Conservation (phyloP, 2,329 filamentous ascomycete genomes). For the Epichloe scottii region DNA sequence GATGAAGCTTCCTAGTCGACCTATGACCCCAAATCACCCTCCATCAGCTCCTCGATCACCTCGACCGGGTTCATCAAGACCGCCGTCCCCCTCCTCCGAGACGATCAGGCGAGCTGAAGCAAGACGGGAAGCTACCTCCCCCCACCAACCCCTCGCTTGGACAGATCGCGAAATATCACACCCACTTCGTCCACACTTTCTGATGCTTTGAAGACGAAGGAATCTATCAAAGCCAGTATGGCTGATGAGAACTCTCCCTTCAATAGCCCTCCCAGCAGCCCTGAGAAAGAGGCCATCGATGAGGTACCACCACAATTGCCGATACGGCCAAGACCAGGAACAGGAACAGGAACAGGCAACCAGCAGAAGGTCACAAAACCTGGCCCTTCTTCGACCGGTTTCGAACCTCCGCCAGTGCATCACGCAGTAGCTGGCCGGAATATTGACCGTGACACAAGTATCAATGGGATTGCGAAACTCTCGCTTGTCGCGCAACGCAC, state of each 20-base stretch:
- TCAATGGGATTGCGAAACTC: constrained; percentile 25
- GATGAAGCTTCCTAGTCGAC: constrained; percentile 42
- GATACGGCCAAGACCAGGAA: constrained; percentile 34
- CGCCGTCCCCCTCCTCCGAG: constrained; percentile 53
- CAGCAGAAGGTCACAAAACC: constrained; percentile 12
- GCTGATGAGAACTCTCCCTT: constrained; percentile 58
- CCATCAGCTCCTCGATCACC: constrained; percentile 28
- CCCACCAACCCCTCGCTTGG: constrained; percentile 71
- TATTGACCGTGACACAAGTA: constrained; percentile 31
- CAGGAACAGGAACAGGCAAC: constrained; percentile 10
- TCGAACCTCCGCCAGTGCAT: constrained; percentile 44
- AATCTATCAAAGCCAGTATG: constrained; percentile 10
- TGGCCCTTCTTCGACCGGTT: constrained; percentile 10
- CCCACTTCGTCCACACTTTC: constrained; percentile 10
- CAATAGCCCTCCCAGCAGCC: constrained; percentile 69
- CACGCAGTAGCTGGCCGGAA: constrained; percentile 32
- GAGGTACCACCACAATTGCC: constrained; percentile 37
- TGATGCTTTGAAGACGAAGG: constrained; percentile 6
- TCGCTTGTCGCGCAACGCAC: constrained; percentile 27
- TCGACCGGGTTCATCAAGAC: constrained; percentile 32
- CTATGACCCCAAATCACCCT: constrained; percentile 37
- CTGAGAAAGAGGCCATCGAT: constrained; percentile 36
- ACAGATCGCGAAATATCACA: constrained; percentile 41
- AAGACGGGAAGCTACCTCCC: constrained; percentile 31
- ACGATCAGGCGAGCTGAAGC: constrained; percentile 45